A percentile compares a stretch with the other conserved stretches of the same genome.
Conservation (phyloP, 1,284 basidiomycete genomes). For the Tylopilus sp. region DNA sequence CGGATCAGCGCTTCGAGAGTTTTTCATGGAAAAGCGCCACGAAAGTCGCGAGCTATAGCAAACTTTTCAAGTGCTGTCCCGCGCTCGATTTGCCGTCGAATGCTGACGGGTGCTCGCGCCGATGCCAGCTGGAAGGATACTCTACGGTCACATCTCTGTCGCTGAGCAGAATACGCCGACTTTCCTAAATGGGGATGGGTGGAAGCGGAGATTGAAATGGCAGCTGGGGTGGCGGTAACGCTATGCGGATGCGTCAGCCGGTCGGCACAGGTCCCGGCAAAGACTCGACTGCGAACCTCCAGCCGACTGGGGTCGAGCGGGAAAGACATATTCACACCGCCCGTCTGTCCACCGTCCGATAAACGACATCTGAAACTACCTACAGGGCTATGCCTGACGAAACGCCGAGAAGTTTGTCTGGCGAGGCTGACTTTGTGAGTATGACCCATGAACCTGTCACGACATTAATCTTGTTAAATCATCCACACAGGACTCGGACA, state of each 20-base stretch:
- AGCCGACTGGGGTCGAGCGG: conserved; percentile 3
- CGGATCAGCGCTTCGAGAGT: background rate
- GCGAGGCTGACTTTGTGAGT: conserved; percentile 27
- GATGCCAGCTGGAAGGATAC: too few relatives aligned
- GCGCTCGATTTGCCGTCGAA: background rate
- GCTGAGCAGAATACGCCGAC: too few relatives aligned
- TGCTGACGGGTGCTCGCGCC: background rate
- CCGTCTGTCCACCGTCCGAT: background rate
- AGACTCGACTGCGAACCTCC: conserved; percentile 8
- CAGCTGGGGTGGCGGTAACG: conserved; percentile 13
- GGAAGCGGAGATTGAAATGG: conserved; percentile 1
- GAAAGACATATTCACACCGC: background rate
- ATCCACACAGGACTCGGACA: conserved; percentile 56
- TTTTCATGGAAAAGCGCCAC: background rate
- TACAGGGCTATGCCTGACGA: conserved; percentile 31
- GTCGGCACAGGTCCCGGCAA: conserved; percentile 10
- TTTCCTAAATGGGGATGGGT: background rate
- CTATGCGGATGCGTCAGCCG: conserved; percentile 21
- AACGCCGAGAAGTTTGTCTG: conserved; percentile 29
- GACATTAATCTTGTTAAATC: conserved; percentile 12
- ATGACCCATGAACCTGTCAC: conserved; percentile 15
- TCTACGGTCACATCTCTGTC: too few relatives aligned
- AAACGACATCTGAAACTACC: background rate
- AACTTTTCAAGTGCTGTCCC: background rate
- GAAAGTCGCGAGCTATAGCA: background rate